Conservation (phyloP, 192 early-diverging fungal genomes). For the Bifiguratus adelaidae region DNA sequence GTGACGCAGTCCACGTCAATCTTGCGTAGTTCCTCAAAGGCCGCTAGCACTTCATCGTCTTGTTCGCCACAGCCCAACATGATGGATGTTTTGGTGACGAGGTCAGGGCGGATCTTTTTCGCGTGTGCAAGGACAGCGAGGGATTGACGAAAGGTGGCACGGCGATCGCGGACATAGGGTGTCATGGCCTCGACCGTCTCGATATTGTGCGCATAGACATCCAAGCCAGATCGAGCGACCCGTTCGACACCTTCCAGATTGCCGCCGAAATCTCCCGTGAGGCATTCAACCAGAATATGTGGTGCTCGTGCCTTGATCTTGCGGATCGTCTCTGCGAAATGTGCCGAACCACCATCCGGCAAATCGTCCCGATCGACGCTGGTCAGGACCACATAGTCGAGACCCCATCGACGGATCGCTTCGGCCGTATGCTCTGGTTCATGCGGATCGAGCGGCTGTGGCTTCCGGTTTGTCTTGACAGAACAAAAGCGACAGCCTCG, state of each 20-base stretch:
- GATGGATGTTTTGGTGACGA: conserved; percentile 95
- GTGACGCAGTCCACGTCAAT: conserved; percentile 89
- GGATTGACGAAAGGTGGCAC: conserved; percentile 87
- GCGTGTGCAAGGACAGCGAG: conserved; percentile 81
- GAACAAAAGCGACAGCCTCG: conserved; percentile 97
- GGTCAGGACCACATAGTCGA: conserved; percentile 97
- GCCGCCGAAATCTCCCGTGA: conserved; percentile 91
- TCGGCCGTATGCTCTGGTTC: conserved; percentile 91
- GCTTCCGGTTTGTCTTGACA: conserved; percentile 87
- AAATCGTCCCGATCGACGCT: conserved; percentile 96
- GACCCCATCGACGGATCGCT: conserved; percentile 88
- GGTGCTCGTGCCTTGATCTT: conserved; percentile 80
- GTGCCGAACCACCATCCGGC: conserved; percentile 79
- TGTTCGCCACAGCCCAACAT: conserved; percentile 97
- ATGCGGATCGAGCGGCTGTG: conserved; percentile 72
- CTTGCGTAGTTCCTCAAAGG: conserved; percentile 73
- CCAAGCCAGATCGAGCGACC: conserved; percentile 86
- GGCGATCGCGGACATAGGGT: conserved; percentile 82
- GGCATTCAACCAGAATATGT: conserved; percentile 89
- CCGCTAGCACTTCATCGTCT: conserved; percentile 84
- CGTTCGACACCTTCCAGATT: conserved; percentile 59
- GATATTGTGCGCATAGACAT: conserved; percentile 98
- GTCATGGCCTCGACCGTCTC: conserved; percentile 92
- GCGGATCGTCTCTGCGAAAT: conserved; percentile 89
- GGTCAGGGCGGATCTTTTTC: conserved; percentile 62